Conservation (phyloP, 495 filamentous ascomycete genomes). For the Neurospora sp. region DNA sequence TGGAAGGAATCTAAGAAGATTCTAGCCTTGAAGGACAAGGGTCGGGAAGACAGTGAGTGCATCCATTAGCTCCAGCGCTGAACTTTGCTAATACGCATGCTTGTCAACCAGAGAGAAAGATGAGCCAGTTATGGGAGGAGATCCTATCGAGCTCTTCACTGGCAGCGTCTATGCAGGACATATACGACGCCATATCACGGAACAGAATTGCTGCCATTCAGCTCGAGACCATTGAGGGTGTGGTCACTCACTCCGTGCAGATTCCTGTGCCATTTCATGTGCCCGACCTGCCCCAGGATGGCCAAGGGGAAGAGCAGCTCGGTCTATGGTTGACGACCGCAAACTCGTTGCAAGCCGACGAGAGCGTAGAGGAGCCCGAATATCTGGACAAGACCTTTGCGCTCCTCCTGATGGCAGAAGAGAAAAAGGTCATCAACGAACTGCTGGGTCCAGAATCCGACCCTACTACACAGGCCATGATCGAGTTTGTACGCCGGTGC, state of each 20-base stretch:
- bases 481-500: constrained; percentile 72
- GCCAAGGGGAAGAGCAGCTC: constrained; percentile 49
- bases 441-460: constrained; percentile 51
- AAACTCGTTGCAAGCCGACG: constrained; percentile 60
- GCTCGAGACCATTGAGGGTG: constrained; percentile 35
- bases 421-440: constrained; percentile 71
- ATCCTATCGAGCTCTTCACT: constrained; percentile 69
- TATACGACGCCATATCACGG: constrained; percentile 70
- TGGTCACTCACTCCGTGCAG: constrained; percentile 64
- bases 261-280: constrained; percentile 74
- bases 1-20: constrained; percentile 78
- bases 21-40: constrained; percentile 64
- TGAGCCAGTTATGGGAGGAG: constrained; percentile 52
- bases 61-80: not conserved
- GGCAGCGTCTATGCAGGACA: constrained; percentile 68
- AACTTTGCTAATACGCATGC: constrained; percentile 1
- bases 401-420: constrained; percentile 72
- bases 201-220: constrained; percentile 63
- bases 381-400: constrained; percentile 77
- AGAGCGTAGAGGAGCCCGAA: constrained; percentile 45
- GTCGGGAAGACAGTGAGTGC: constrained; percentile 57
- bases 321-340: constrained; percentile 82
- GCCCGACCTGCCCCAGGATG: constrained; percentile 54
- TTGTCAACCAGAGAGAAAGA: constrained; percentile 33
- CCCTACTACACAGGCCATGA: constrained; percentile 56